Evolutionary conservation across 257 asterid genomes (phyloP).

Genomic region (Fraxinus pennsylvanica): DNA sequence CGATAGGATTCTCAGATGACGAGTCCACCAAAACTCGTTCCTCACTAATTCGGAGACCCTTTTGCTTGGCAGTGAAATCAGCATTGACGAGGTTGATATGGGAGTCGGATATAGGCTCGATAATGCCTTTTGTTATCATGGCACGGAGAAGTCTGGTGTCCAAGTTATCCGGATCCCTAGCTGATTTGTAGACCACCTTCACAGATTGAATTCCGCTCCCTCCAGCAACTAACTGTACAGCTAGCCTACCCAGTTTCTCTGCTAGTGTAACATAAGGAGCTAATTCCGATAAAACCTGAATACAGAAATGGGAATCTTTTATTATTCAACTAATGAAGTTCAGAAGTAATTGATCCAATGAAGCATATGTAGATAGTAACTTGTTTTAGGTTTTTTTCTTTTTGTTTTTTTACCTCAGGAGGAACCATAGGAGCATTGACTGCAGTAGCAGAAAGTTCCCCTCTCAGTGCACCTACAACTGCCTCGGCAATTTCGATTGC

Average conservation of each 20-base stretch:
- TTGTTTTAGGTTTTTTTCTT: background rate
- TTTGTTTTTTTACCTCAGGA: slow-evolving; percentile 60
- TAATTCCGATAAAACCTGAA: slow-evolving; percentile 82
- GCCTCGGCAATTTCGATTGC: slow-evolving; percentile 99
- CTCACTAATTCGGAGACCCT: slow-evolving; percentile 85
- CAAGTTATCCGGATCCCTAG: slow-evolving; percentile 80
- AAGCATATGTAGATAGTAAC: background rate
- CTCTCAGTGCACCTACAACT: slow-evolving; percentile 89
- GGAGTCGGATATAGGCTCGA: slow-evolving; percentile 86
- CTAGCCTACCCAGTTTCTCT: slow-evolving; percentile 90
- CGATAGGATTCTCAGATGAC: slow-evolving; percentile 66
- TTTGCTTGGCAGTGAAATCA: slow-evolving; percentile 92
- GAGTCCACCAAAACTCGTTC: slow-evolving; percentile 65
- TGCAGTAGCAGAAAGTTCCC: slow-evolving; percentile 97
- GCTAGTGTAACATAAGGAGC: slow-evolving; percentile 86
- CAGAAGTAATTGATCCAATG: background rate
- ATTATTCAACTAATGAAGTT: background rate
- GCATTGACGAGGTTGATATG: slow-evolving; percentile 95
- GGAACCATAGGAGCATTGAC: slow-evolving; percentile 99
- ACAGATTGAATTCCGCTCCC: slow-evolving; percentile 88
- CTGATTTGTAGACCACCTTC: slow-evolving; percentile 74
- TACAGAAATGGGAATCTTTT: slow-evolving; percentile 18
- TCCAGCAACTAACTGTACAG: slow-evolving; percentile 84
- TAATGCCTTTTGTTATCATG: slow-evolving; percentile 92
- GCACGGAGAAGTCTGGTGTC: slow-evolving; percentile 97